These are phyloP conservation scores for Pestalotiopsis fici DNA, from an alignment of 2,329 filamentous ascomycete species.

Conservation along the genomic window DNA sequence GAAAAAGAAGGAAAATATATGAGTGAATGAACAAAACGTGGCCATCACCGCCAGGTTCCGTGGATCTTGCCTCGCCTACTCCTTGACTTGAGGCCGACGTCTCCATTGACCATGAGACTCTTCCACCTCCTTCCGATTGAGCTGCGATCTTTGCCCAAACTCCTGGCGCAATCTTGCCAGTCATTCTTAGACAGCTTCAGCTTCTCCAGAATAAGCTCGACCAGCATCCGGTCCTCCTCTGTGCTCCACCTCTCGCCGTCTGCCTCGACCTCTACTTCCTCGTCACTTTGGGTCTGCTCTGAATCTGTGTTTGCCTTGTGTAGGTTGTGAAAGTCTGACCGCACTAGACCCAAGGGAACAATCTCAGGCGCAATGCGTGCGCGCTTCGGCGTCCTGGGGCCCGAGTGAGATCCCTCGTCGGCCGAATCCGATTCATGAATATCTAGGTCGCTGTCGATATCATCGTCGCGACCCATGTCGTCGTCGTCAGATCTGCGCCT, in stretches of 20 bases:
- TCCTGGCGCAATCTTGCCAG: conserved; percentile 68
- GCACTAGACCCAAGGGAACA: conserved; percentile 61
- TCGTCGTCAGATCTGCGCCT: conserved; percentile 50
- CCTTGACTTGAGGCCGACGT: conserved; percentile 58
- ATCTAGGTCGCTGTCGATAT: conserved; percentile 38
- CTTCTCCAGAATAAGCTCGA: conserved; percentile 70
- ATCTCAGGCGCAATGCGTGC: conserved; percentile 60
- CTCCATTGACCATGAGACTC: conserved; percentile 59
- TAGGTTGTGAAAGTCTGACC: conserved; percentile 58
- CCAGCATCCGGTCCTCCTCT: conserved; percentile 65
- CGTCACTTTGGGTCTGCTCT: conserved; percentile 29
- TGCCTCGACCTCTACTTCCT: conserved; percentile 42
- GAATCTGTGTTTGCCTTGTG: conserved; percentile 33
- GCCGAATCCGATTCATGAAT: conserved; percentile 22
- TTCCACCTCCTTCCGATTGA: conserved; percentile 63
- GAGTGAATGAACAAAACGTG: not conserved
- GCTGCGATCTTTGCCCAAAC: conserved; percentile 60
- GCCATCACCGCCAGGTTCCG: conserved; percentile 54
- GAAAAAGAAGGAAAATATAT: not conserved
- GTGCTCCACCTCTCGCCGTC: conserved; percentile 57
- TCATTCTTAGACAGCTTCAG: conserved; percentile 64
- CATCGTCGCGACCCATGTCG: conserved; percentile 42
- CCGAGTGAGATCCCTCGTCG: conserved; percentile 20
- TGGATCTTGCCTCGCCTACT: conserved; percentile 48
- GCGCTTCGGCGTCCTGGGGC: conserved; percentile 59